A percentile compares a stretch with the other conserved stretches of the same genome.
These are phyloP conservation scores for Daldinia childiae DNA, from an alignment of 495 filamentous ascomycete genomes.

Conservation along the genomic window DNA sequence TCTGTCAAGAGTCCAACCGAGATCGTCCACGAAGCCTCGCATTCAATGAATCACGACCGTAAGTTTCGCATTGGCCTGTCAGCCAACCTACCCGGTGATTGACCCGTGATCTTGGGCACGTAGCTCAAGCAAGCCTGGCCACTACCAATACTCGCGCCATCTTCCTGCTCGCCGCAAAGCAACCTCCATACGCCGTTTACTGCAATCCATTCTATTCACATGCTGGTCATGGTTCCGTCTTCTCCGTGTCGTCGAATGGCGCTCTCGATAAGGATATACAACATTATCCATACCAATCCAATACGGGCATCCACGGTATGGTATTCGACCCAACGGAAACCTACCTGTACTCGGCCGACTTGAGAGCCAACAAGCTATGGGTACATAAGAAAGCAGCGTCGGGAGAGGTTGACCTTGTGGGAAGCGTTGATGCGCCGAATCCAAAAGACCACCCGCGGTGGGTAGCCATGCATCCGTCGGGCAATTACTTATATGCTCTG, in stretches of 20 bases:
- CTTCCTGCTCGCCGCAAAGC: slow-evolving; percentile 79
- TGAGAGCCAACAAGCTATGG: slow-evolving; percentile 87
- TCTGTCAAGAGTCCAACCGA: slow-evolving; percentile 78
- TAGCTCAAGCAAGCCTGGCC: slow-evolving; percentile 71
- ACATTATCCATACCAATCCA: slow-evolving; percentile 76
- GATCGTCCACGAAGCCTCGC: slow-evolving; percentile 77
- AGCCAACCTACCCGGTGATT: slow-evolving; percentile 19
- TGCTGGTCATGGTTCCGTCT: slow-evolving; percentile 81
- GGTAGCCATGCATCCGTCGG: slow-evolving; percentile 80
- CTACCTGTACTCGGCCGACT: slow-evolving; percentile 86
- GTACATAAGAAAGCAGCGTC: slow-evolving; percentile 75
- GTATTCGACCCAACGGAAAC: slow-evolving; percentile 85
- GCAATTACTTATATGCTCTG: slow-evolving; percentile 80
- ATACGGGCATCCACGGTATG: slow-evolving; percentile 88
- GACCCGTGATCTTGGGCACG: slow-evolving; percentile 25
- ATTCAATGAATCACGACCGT: slow-evolving; percentile 69
- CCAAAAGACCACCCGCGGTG: slow-evolving; percentile 81
- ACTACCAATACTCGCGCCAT: slow-evolving; percentile 86
- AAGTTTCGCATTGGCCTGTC: slow-evolving; percentile 40
- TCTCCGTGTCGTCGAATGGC: slow-evolving; percentile 71
- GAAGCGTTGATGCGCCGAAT: slow-evolving; percentile 73
- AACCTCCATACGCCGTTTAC: slow-evolving; percentile 82
- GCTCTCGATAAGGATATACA: slow-evolving; percentile 74
- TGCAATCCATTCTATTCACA: slow-evolving; percentile 88
- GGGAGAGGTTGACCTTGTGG: slow-evolving; percentile 72